phyloP scores from a whole-genome alignment of 1,139 yeast genomes.

The Taphrina pruni region DNA sequence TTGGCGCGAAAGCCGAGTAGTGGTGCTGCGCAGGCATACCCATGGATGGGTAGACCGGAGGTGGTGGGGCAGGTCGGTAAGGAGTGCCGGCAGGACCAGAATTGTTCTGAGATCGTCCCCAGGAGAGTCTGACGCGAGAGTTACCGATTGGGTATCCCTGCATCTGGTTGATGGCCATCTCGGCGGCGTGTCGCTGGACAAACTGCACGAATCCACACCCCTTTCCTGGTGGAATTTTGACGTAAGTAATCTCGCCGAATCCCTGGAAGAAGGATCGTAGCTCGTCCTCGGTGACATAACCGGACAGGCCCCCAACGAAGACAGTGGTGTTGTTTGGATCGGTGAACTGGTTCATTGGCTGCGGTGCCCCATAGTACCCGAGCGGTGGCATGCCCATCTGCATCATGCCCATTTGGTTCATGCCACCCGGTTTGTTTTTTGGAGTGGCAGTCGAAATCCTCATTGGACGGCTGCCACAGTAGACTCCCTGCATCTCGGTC shows the following conservation, averaged over 20 bases:
- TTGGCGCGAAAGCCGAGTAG: slow-evolving; percentile 54
- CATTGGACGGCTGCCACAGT: slow-evolving; percentile 75
- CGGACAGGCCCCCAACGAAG: slow-evolving; percentile 88
- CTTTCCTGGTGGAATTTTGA: slow-evolving; percentile 88
- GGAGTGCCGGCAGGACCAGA: slow-evolving; percentile 49
- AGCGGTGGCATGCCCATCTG: slow-evolving; percentile 50
- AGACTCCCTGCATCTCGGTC: slow-evolving; percentile 79
- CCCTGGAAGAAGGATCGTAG: slow-evolving; percentile 76
- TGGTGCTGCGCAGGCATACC: slow-evolving; percentile 51
- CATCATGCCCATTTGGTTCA: slow-evolving; percentile 48
- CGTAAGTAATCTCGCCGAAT: slow-evolving; percentile 82
- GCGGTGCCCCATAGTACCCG: slow-evolving; percentile 52
- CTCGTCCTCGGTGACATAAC: slow-evolving; percentile 76
- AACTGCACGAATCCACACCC: slow-evolving; percentile 94
- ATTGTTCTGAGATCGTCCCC: slow-evolving; percentile 71
- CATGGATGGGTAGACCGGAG: slow-evolving; percentile 53
- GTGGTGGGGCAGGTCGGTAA: slow-evolving; percentile 51
- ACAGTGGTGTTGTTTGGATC: slow-evolving; percentile 90
- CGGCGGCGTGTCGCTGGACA: slow-evolving; percentile 79
- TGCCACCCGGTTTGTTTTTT: slow-evolving; percentile 56
- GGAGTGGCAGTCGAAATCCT: slow-evolving; percentile 79
- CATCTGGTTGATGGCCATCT: slow-evolving; percentile 86
- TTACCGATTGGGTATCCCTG: slow-evolving; percentile 91
- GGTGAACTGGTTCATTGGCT: slow-evolving; percentile 61
- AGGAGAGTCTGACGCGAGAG: slow-evolving; percentile 79